These are phyloP conservation scores for Annulohypoxylon bovei DNA, from an alignment of 495 filamentous ascomycete species.

Conservation along the genomic window DNA sequence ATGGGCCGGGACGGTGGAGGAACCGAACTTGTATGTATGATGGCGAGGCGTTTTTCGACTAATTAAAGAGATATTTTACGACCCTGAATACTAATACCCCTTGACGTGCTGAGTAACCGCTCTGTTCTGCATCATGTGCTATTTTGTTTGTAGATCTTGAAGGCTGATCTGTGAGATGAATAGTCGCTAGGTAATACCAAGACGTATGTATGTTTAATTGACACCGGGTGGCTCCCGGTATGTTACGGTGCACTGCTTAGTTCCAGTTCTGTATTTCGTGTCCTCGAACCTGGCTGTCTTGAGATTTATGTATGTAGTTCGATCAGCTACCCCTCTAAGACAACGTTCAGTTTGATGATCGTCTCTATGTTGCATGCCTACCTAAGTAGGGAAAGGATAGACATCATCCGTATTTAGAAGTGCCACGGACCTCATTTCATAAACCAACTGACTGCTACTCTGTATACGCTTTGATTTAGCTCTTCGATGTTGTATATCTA, in stretches of 20 bases:
- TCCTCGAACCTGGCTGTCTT: neutral
- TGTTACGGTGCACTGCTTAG: neutral
- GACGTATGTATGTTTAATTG: neutral
- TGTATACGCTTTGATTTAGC: no score
- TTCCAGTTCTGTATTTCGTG: neutral
- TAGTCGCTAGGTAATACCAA: neutral
- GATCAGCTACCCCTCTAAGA: neutral
- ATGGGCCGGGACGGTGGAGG: conserved; percentile 10
- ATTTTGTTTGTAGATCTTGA: neutral
- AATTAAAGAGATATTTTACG: conserved; percentile 45
- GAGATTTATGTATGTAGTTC: neutral
- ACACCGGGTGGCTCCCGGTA: neutral
- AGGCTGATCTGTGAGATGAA: neutral
- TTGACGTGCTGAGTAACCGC: neutral
- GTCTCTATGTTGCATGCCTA: neutral
- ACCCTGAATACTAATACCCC: conserved; percentile 30
- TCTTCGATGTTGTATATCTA: no score
- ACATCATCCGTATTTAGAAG: neutral
- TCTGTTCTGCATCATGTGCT: neutral
- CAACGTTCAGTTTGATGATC: neutral
- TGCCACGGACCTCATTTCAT: neutral
- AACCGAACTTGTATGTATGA: conserved; percentile 42
- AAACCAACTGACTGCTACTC: no score
- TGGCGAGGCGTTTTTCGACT: conserved; percentile 44
- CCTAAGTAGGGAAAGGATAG: neutral